Evolutionary conservation across 768 basidiomycete genomes (phyloP).

Genomic region (Mycena olivaceomarginata): DNA sequence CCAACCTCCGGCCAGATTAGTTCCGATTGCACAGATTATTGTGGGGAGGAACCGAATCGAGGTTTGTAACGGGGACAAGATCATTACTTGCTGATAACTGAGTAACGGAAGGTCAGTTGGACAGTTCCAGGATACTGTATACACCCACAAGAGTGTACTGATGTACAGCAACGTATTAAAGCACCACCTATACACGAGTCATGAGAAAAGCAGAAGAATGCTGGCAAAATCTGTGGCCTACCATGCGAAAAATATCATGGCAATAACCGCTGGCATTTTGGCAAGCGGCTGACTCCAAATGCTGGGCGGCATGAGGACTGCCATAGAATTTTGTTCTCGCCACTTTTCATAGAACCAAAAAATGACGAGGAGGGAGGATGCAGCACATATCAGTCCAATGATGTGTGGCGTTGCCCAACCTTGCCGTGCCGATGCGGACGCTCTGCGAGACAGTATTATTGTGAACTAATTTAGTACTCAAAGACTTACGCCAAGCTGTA

Average conservation of each 20-base stretch:
- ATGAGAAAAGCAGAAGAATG: neutral
- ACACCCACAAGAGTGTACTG: constrained; percentile 48
- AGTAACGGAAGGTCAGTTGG: neutral
- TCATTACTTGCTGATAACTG: constrained; percentile 42
- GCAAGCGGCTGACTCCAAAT: constrained; percentile 53
- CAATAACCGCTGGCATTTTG: constrained; percentile 50
- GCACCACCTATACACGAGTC: constrained; percentile 44
- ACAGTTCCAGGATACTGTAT: no score
- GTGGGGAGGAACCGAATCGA: constrained; percentile 14
- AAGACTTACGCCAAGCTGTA: constrained; percentile 51
- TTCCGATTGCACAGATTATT: neutral
- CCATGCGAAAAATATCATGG: constrained; percentile 42
- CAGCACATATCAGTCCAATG: constrained; percentile 32
- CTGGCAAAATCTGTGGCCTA: neutral
- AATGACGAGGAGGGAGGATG: neutral
- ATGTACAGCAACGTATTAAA: constrained; percentile 55
- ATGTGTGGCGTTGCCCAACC: constrained; percentile 54
- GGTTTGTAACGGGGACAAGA: neutral
- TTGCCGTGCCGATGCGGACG: constrained; percentile 49
- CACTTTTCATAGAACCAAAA: constrained; percentile 22
- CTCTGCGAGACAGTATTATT: constrained; percentile 33
- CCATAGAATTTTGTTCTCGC: constrained; percentile 24
- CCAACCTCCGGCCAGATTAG: constrained; percentile 4
- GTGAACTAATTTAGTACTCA: neutral
- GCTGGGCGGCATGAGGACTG: constrained; percentile 51